Percentiles rank a stretch among this genome's conserved stretches.
Conservation (phyloP, 805 yeast species). For the Candida saitoana region DNA sequence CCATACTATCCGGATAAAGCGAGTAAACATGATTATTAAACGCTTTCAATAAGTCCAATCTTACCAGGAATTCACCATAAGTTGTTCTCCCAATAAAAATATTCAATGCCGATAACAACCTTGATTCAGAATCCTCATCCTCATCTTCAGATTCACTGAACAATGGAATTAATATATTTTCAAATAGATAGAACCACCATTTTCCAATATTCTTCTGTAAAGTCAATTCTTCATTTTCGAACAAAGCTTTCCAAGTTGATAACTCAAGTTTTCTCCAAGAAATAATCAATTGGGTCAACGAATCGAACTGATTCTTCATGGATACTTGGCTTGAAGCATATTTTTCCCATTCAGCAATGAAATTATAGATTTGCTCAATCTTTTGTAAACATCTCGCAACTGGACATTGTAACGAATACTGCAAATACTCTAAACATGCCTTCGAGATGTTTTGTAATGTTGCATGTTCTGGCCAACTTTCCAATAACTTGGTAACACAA, state of each 20-base stretch:
- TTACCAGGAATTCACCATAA: constrained; percentile 63
- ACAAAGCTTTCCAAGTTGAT: constrained; percentile 76
- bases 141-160: constrained; percentile 31
- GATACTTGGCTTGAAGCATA: constrained; percentile 80
- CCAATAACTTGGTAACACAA: constrained; percentile 42
- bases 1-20: constrained; percentile 20
- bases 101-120: constrained; percentile 56
- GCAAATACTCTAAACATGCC: constrained; percentile 62
- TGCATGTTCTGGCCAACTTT: constrained; percentile 94
- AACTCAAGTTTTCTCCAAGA: constrained; percentile 90
- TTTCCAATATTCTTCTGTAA: constrained; percentile 53
- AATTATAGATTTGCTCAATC: constrained; percentile 80
- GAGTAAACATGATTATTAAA: constrained; percentile 52
- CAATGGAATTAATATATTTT: constrained; percentile 59
- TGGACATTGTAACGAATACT: constrained; percentile 63
- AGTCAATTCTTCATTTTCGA: constrained; percentile 56
- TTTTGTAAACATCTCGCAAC: constrained; percentile 74
- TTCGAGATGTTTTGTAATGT: constrained; percentile 66
- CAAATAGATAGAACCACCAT: constrained; percentile 93
- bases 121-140: constrained; percentile 7
- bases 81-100: constrained; percentile 72
- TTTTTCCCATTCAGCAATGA: constrained; percentile 88
- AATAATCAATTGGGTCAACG: constrained; percentile 66
- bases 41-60: constrained; percentile 61
- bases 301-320: constrained; percentile 50